Base-by-base conservation (phyloP, 805 yeast genomes). In the Metschnikowia anglica region DNA sequence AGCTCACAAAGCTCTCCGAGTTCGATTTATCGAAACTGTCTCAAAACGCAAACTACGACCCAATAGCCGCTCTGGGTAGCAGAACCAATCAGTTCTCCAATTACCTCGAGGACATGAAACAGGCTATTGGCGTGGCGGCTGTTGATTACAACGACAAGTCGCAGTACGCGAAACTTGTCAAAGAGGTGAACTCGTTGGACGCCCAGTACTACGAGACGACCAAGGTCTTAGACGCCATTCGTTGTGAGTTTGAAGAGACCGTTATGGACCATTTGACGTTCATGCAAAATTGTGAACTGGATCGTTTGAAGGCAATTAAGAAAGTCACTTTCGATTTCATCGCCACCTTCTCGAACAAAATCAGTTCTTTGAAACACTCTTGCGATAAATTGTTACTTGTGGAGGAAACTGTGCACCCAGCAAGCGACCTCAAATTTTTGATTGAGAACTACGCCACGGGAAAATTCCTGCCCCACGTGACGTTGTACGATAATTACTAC, bases 231-330 rank as follows among this genome's bases (percentile, higher is more conserved):
- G 96, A 88, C 56, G 69, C 72, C 33, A 61, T 77, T 11, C 73
- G 95, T 45, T 84, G 93, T 60, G 80, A 79, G 35, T 71, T 86
- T 35, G 96, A 88, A 61, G 91, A 85, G 55, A 59, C 76, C 25
- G 71, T 84, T 43, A 75, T 83, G 60, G 90, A 83, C 52, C 90
- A 85, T 56, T 67, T 83, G 38, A 64, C 81, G 17, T 86, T 83
- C 59, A 80, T 88, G 86, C 91, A 87, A 59, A 77, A 81, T 54
- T 87, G 93, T 65, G 96, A 88, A 63, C 61, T 77, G 26, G 95
- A 88, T 63, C 74, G 96, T 49, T 68, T 85, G 46, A 73, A 75
- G 49, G 93, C 93, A 0, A 66, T 88, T 47, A 86, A 87, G 60
- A 83, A 85, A 46, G 90, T 82, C 1, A 76, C 85, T 9, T 71